These are phyloP conservation scores for Penicillium chermesinum DNA, from an alignment of 495 filamentous ascomycete genomes.

Conservation along the genomic window DNA sequence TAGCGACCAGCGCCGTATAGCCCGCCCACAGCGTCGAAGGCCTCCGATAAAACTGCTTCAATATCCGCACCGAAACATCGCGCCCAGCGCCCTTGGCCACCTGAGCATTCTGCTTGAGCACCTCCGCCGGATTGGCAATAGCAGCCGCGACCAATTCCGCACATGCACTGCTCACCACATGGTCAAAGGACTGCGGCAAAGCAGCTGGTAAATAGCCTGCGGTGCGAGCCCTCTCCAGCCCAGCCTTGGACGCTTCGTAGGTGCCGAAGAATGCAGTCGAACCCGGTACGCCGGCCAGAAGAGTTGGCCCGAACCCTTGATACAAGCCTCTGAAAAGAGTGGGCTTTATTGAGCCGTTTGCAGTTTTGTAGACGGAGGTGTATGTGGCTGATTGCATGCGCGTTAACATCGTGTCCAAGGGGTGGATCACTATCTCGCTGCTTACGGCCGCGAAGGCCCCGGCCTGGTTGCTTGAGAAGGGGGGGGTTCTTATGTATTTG, in stretches of 20 bases:
- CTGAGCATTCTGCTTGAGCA: conserved; percentile 13
- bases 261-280: conserved; percentile 8
- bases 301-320: conserved; percentile 10
- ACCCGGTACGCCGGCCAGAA: conserved; percentile 2
- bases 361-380: conserved; percentile 3
- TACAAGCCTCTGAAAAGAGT: conserved; percentile 7
- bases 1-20: conserved; percentile 4
- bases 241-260: conserved; percentile 10
- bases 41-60: neutral
- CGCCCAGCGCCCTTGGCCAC: conserved; percentile 2
- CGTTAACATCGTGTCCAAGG: conserved; percentile 11
- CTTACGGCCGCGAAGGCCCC: conserved; percentile 7
- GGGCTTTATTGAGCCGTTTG: conserved; percentile 5
- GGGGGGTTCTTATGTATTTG: neutral
- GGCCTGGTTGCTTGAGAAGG: conserved; percentile 1
- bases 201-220: conserved; percentile 6
- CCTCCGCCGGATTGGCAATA: conserved; percentile 8
- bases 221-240: conserved; percentile 1
- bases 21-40: conserved; percentile 7
- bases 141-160: conserved; percentile 6
- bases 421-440: conserved; percentile 9
- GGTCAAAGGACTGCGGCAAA: conserved; percentile 1
- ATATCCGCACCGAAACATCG: neutral
- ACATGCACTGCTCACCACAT: conserved; percentile 4
- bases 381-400: conserved; percentile 10